Conservation (phyloP, 179 eudicot species). For the Silene noctiflora region DNA sequence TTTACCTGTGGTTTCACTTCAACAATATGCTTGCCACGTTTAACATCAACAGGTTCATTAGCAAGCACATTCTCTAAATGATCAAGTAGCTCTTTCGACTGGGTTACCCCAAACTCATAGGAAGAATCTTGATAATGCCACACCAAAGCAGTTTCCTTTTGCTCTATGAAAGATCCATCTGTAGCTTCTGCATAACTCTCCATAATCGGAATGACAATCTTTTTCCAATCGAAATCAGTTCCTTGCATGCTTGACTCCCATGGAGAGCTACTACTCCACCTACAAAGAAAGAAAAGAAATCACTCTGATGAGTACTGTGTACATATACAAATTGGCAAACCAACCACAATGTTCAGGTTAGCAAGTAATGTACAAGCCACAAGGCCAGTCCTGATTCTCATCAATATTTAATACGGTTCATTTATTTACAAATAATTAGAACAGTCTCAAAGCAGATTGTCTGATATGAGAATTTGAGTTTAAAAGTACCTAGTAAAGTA, state of each 20-base stretch:
- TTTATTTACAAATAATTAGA: no score
- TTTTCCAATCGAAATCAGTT: constrained; percentile 59
- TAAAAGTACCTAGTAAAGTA: constrained; percentile 56
- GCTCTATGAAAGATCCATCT: constrained; percentile 74
- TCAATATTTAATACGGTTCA: no score
- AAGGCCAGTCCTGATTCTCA: no score
- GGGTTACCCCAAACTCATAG: constrained; percentile 64
- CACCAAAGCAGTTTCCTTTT: constrained; percentile 68
- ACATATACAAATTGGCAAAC: background rate
- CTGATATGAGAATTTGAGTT: no score
- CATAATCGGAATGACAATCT: constrained; percentile 56
- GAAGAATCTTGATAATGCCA: constrained; percentile 83
- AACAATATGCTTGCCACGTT: constrained; percentile 68
- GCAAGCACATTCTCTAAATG: constrained; percentile 82
- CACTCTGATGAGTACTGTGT: background rate
- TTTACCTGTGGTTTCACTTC: constrained; percentile 89
- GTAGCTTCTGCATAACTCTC: constrained; percentile 73
- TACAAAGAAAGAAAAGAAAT: constrained; percentile 13
- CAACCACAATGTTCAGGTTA: no score
- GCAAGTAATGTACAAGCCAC: background rate
- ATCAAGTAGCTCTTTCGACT: constrained; percentile 77
- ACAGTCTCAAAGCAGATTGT: no score
- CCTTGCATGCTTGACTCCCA: constrained; percentile 50
- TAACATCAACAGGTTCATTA: constrained; percentile 76
- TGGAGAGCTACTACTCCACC: constrained; percentile 47